These are phyloP conservation scores for Phytophthora macrochlamydospora DNA, from an alignment of 352 stramenopile species.

Conservation along the genomic window DNA sequence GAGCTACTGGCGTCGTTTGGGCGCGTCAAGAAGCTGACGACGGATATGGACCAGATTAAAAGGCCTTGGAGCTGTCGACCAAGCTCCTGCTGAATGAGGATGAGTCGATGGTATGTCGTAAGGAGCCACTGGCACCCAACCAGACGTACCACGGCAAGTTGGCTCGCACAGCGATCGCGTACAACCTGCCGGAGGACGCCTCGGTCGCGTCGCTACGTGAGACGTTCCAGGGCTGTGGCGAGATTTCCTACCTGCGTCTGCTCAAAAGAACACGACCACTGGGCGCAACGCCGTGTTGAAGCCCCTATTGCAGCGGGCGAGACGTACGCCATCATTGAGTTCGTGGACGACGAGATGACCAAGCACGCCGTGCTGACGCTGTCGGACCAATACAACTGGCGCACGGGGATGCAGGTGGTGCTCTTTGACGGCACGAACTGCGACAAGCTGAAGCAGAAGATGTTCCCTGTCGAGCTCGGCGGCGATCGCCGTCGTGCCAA, in stretches of 20 bases:
- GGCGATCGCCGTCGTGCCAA: constrained; percentile 80
- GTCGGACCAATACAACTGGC: constrained; percentile 89
- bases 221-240: constrained; percentile 82
- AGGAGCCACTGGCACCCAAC: constrained; percentile 76
- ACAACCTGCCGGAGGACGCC: constrained; percentile 86
- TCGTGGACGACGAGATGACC: constrained; percentile 88
- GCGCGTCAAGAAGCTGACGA: constrained; percentile 88
- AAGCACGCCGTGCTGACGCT: constrained; percentile 89
- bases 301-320: constrained; percentile 86
- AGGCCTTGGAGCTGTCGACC: constrained; percentile 83
- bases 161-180: constrained; percentile 84
- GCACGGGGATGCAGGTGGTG: constrained; percentile 87
- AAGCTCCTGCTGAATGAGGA: constrained; percentile 87
- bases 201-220: constrained; percentile 86
- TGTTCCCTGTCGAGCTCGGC: constrained; percentile 83
- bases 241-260: constrained; percentile 86
- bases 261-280: constrained; percentile 91
- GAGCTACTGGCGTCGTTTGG: constrained; percentile 85
- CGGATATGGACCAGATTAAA: constrained; percentile 84
- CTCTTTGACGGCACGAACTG: constrained; percentile 90
- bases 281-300: constrained; percentile 89
- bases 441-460: constrained; percentile 90
- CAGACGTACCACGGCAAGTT: constrained; percentile 89
- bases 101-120: constrained; percentile 85
- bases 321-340: constrained; percentile 91